Conservation (phyloP, 148 eudicot genomes). For the Tetragonia tetragonoides region DNA sequence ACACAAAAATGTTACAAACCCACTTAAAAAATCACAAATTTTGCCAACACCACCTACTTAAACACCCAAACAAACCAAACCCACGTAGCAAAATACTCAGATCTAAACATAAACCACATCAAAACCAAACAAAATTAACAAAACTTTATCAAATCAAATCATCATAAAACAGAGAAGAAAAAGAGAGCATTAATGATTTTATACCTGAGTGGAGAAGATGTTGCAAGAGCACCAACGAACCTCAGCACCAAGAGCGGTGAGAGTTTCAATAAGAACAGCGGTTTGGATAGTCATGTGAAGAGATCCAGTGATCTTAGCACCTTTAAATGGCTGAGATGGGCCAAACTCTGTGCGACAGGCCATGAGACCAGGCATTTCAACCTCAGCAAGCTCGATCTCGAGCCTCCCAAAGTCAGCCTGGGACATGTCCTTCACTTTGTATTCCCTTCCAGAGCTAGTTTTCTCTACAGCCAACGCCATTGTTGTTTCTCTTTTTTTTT, state of each 20-base stretch:
- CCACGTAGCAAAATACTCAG: background rate
- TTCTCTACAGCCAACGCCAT: slow-evolving; percentile 84
- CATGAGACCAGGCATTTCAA: slow-evolving; percentile 97
- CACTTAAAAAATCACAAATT: background rate
- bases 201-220: slow-evolving; percentile 88
- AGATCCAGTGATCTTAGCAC: slow-evolving; percentile 82
- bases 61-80: background rate
- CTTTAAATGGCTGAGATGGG: slow-evolving; percentile 81
- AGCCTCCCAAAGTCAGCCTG: slow-evolving; percentile 97
- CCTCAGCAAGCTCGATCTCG: slow-evolving; percentile 90
- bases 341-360: slow-evolving; percentile 82
- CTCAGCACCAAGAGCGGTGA: slow-evolving; percentile 91
- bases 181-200: no score
- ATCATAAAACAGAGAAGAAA: background rate
- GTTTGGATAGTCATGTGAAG: slow-evolving; percentile 98
- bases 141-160: background rate
- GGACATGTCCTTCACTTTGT: slow-evolving; percentile 97
- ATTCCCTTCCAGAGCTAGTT: slow-evolving; percentile 80
- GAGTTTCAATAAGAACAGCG: slow-evolving; percentile 90
- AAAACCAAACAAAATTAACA: background rate
- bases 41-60: background rate
- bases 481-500: background rate
- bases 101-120: background rate
- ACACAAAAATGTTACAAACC: background rate
- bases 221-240: slow-evolving; percentile 99